phyloP scores from a whole-genome alignment of 2,329 filamentous ascomycete species.

The Aspergillus aculeatus region DNA sequence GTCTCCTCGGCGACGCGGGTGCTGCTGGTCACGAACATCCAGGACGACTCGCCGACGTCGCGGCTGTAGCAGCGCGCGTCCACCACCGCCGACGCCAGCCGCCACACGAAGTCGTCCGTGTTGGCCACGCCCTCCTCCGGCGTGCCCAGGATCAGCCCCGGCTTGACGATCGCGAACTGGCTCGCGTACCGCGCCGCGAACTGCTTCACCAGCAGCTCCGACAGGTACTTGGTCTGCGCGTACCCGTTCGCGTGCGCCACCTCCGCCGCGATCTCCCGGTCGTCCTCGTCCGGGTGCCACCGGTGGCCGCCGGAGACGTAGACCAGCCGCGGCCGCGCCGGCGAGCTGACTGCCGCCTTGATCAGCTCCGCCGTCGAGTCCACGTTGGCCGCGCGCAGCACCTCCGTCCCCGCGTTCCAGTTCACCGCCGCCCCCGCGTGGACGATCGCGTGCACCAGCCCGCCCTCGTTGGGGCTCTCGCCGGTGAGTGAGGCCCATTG shows the following conservation, averaged over 20 bases:
- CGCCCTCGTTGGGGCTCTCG: conserved; percentile 5
- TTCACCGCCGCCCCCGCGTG: conserved; percentile 12
- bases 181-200: background rate
- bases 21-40: conserved; percentile 14
- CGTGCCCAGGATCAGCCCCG: conserved; percentile 17
- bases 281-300: background rate
- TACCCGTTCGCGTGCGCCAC: conserved; percentile 9
- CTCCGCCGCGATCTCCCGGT: conserved; percentile 2
- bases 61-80: conserved; percentile 7
- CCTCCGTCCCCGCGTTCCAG: conserved; percentile 7
- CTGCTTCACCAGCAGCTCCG: conserved; percentile 11
- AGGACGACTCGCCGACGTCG: conserved; percentile 5
- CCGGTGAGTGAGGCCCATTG: conserved; percentile 7
- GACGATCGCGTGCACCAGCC: conserved; percentile 11
- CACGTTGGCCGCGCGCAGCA: conserved; percentile 11
- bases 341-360: background rate
- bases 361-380: conserved; percentile 10
- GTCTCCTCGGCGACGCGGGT: conserved; percentile 14
- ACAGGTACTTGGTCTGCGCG: conserved; percentile 14
- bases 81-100: conserved; percentile 13
- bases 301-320: conserved; percentile 12
- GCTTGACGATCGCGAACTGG: conserved; percentile 17
- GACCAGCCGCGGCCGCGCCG: background rate
- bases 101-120: conserved; percentile 19
- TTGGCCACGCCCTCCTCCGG: conserved; percentile 16